Evolutionary conservation across 306 rosid genomes (phyloP).

Genomic region (Acacia melanoxylon): DNA sequence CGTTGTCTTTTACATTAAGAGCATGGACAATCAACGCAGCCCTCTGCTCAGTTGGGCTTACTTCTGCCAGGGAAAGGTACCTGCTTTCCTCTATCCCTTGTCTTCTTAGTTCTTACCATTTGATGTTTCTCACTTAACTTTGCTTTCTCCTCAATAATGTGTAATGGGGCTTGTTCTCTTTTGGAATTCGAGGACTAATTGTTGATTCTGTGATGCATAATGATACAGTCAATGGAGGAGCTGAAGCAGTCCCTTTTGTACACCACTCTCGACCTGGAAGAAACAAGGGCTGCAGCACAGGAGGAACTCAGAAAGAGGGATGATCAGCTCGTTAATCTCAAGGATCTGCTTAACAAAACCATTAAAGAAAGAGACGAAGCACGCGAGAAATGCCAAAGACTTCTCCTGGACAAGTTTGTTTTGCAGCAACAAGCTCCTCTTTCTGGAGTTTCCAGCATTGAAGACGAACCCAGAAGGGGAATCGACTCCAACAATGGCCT

Average conservation of each 20-base stretch:
- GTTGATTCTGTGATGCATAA: not conserved
- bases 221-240: conserved; percentile 77
- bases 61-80: conserved; percentile 77
- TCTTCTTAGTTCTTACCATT: conserved; percentile 9
- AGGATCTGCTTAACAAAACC: conserved; percentile 67
- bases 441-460: conserved; percentile 92
- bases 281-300: conserved; percentile 63
- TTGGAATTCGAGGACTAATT: conserved; percentile 33
- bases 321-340: conserved; percentile 63
- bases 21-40: conserved; percentile 70
- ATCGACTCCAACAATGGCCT: conserved; percentile 75
- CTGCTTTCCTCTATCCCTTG: conserved; percentile 7
- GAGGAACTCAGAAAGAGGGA: conserved; percentile 87
- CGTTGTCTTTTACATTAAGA: conserved; percentile 12
- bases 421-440: conserved; percentile 54
- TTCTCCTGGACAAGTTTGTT: conserved; percentile 60
- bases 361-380: conserved; percentile 84
- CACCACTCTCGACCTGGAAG: conserved; percentile 81
- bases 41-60: conserved; percentile 65
- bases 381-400: conserved; percentile 62
- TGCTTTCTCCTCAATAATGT: conserved; percentile 1
- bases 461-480: conserved; percentile 84
- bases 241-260: conserved; percentile 62
- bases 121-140: not conserved
- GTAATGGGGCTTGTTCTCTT: conserved; percentile 24